These are phyloP conservation scores for Pseudognaphalium luteoalbum DNA, from an alignment of 129 eudicot species.

Conservation along the genomic window DNA sequence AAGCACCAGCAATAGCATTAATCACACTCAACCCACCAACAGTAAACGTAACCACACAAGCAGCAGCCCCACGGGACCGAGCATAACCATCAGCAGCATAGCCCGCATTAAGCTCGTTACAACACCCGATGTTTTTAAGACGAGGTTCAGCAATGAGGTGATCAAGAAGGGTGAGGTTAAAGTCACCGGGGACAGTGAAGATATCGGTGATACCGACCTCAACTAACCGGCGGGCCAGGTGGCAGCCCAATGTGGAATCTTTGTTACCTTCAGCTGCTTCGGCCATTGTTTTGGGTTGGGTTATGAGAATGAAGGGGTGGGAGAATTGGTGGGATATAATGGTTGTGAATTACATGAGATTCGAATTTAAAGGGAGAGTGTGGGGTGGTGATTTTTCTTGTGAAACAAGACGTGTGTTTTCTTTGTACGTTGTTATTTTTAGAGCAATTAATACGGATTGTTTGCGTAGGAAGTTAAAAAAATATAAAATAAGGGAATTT, in stretches of 20 bases:
- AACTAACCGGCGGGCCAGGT: conserved; percentile 59
- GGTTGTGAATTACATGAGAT: conserved; percentile 28
- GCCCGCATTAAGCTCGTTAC: conserved; percentile 71
- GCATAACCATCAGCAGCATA: conserved; percentile 79
- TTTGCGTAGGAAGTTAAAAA: conserved; percentile 14
- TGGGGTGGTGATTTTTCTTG: conserved; percentile 34
- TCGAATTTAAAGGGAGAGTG: conserved; percentile 31
- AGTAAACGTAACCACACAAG: conserved; percentile 68
- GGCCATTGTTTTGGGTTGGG: conserved; percentile 11
- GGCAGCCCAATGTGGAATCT: conserved; percentile 67
- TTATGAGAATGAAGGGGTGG: conserved; percentile 20
- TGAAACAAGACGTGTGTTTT: conserved; percentile 1
- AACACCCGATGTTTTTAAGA: conserved; percentile 54
- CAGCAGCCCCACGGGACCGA: conserved; percentile 55
- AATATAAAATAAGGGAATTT: no score
- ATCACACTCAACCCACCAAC: conserved; percentile 68
- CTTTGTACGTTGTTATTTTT: conserved; percentile 19
- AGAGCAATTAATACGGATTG: conserved; percentile 23
- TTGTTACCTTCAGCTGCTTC: conserved; percentile 27
- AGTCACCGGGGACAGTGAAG: conserved; percentile 71
- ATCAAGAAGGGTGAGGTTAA: conserved; percentile 69
- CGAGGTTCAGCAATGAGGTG: conserved; percentile 65
- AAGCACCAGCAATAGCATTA: conserved; percentile 68
- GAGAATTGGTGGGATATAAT: conserved; percentile 18
- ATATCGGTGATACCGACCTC: conserved; percentile 58